Percentiles rank a stretch among this genome's conserved stretches.
phyloP scores from a whole-genome alignment of 208 protist genomes.

The Tritrichomonas musculus region DNA sequence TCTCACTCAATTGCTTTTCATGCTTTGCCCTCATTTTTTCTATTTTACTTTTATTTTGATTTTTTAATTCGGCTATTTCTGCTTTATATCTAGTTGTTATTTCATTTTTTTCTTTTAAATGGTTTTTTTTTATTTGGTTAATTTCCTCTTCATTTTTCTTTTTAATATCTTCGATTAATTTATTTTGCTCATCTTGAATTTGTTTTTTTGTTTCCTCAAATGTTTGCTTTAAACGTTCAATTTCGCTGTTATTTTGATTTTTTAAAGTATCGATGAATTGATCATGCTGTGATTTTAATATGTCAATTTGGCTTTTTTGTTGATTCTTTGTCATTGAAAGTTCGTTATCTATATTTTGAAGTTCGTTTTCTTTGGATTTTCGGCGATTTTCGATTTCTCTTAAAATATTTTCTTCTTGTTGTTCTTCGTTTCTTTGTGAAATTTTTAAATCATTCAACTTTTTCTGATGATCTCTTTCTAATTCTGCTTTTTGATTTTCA shows the following conservation, averaged over 20 bases:
- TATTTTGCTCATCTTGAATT: neutral
- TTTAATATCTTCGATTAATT: neutral
- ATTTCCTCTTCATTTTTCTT: neutral
- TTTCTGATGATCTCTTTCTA: neutral
- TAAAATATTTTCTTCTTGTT: neutral
- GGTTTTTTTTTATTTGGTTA: neutral
- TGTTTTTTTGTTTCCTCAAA: neutral
- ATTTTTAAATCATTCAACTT: neutral
- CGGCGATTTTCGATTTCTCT: neutral
- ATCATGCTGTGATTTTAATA: neutral
- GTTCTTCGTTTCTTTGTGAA: neutral
- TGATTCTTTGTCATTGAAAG: neutral
- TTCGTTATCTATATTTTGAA: neutral
- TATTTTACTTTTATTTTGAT: neutral
- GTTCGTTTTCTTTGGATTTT: neutral
- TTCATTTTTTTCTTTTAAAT: neutral
- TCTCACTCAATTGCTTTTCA: neutral
- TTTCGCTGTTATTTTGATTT: neutral
- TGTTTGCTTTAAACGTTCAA: neutral
- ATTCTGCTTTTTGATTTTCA: neutral
- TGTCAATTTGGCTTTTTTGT: neutral
- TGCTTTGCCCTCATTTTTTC: neutral
- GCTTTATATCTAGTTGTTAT: neutral
- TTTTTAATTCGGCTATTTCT: neutral
- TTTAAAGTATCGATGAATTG: neutral